A percentile compares a stretch with the other conserved stretches of the same genome.
Evolutionary conservation across 1,284 basidiomycete species (phyloP).

Genomic region (Ustilago nuda): DNA sequence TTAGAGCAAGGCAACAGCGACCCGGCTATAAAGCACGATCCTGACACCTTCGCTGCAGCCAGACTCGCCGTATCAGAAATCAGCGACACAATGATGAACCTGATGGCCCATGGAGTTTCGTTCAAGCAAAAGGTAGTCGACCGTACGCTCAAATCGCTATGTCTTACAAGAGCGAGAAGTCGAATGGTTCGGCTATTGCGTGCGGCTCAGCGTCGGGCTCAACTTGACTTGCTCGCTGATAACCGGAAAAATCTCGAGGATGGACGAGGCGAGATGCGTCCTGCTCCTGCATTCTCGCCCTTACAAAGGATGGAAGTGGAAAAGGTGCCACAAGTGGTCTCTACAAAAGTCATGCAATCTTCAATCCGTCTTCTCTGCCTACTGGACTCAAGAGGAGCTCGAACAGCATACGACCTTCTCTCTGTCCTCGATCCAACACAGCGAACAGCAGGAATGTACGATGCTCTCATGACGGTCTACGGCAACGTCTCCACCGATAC

Average conservation of each 20-base stretch:
- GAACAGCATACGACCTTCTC: conserved; percentile 40
- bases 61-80: conserved; percentile 25
- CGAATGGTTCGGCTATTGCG: conserved; percentile 24
- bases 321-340: conserved; percentile 25
- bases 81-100: conserved; percentile 27
- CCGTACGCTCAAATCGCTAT: conserved; percentile 29
- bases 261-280: conserved; percentile 10
- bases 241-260: neutral
- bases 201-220: conserved; percentile 26
- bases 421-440: conserved; percentile 25
- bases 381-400: conserved; percentile 24
- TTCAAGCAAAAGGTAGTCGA: conserved; percentile 35
- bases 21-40: neutral
- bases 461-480: conserved; percentile 37
- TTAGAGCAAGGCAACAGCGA: too few relatives aligned
- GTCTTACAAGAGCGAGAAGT: conserved; percentile 19
- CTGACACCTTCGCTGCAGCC: conserved; percentile 18
- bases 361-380: conserved; percentile 25
- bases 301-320: neutral
- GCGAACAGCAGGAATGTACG: conserved; percentile 45
- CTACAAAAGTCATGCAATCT: conserved; percentile 25
- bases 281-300: conserved; percentile 31
- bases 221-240: conserved; percentile 9
- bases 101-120: conserved; percentile 26
- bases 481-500: conserved; percentile 18